Percentiles rank a stretch among this genome's conserved stretches.
phyloP scores from a whole-genome alignment of 768 basidiomycete genomes.

The Hydnomerulius pinastri region DNA sequence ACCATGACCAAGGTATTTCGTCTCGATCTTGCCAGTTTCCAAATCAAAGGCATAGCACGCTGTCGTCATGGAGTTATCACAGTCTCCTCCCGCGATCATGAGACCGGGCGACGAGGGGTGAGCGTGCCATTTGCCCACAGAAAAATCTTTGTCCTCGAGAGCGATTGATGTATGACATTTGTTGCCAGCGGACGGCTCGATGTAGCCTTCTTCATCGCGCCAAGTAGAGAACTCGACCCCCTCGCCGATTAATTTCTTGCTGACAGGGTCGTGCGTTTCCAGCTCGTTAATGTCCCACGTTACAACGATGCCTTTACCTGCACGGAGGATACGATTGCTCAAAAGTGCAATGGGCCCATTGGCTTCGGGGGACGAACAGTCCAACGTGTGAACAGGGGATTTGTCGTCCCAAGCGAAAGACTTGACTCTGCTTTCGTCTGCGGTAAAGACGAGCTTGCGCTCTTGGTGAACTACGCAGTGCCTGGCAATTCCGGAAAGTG shows the following conservation, averaged over 20 bases:
- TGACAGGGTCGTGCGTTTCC: constrained; percentile 30
- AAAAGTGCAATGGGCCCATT: constrained; percentile 36
- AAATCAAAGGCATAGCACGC: constrained; percentile 30
- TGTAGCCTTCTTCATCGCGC: constrained; percentile 18
- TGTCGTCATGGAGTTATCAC: too few species aligned
- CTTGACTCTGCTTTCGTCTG: constrained; percentile 38
- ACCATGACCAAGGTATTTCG: constrained; percentile 41
- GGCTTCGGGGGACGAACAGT: constrained; percentile 8
- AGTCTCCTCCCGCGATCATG: neutral
- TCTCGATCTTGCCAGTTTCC: constrained; percentile 32
- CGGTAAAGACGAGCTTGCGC: constrained; percentile 39
- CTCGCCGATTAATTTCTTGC: constrained; percentile 22
- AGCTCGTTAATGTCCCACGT: constrained; percentile 35
- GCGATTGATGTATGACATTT: constrained; percentile 9
- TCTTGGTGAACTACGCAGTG: constrained; percentile 31
- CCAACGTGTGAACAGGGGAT: constrained; percentile 34
- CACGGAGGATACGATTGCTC: constrained; percentile 28
- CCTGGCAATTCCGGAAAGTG: constrained; percentile 24
- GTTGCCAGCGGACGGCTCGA: constrained; percentile 33
- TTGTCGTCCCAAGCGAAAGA: constrained; percentile 34
- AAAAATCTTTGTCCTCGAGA: constrained; percentile 15
- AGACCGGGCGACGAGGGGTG: neutral
- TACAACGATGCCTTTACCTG: constrained; percentile 33
- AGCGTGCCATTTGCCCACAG: constrained; percentile 2
- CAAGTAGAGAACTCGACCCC: constrained; percentile 11